Base-by-base conservation (phyloP, 176 grass and related monocot species). In the Pontederia crassipes region DNA sequence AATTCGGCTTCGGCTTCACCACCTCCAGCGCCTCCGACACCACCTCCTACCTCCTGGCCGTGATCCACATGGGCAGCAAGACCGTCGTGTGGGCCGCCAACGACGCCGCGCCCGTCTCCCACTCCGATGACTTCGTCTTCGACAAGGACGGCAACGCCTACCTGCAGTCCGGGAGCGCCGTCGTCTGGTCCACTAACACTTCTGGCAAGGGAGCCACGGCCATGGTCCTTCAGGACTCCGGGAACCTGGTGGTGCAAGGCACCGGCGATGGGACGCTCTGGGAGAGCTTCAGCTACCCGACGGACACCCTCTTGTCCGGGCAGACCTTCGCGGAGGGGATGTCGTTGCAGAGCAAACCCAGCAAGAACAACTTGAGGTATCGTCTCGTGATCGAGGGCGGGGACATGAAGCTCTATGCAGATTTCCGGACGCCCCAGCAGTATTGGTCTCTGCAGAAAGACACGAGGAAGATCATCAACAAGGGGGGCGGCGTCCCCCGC, bases 281-380 rank as follows among this genome's bases (percentile, higher is more conserved):
- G 87, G 87, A 92, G 80, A 98, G 87, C 73, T 98, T 98, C 67
- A 77, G 59, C 76, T 11, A 92, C 68, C 93, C 93, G 18, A 92
- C 93, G 0, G 72, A 98, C 74, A 92, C 84, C 16, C 87, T 98
- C 48, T 71, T 98, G 2, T 76, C 87, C 48, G 74, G 79, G 8
- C 93, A 98, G 64, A 92, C 27, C 51, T 98, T 98, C 52, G 20
- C 68, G 10, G 76, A 83, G 11, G 84, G 81, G 14, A 98, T 85
- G 77, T 72, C 46, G 20, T 74, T 98, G 72, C 60, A 62, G 47
- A 86, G 87, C 71, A 51, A 66, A 5, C 77, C 93, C 16, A 68
- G 65, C 55, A 56, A 13, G 62, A 64, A 88, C 28, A 85, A 88
- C 45, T 78, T 78, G 53, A 83, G 79, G 17, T 86, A 74, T 67